phyloP scores from a whole-genome alignment of 2,329 filamentous ascomycete species.

The Claviceps digitariae region DNA sequence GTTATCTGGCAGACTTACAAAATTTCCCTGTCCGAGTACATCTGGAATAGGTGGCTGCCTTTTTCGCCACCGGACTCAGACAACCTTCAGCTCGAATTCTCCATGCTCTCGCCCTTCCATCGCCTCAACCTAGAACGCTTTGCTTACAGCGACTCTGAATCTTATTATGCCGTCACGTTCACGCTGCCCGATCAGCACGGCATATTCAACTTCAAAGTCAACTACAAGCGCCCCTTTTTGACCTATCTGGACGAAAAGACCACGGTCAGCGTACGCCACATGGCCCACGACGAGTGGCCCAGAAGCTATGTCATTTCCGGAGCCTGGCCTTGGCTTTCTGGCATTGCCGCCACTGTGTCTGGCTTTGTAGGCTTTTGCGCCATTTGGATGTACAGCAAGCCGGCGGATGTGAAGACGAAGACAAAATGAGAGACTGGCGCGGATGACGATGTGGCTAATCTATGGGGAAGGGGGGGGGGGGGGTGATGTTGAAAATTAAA shows the following conservation, averaged over 20 bases:
- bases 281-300: slow-evolving; percentile 94
- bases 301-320: slow-evolving; percentile 80
- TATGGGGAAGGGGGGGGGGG: not conserved
- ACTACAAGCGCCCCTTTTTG: slow-evolving; percentile 92
- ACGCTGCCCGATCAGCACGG: slow-evolving; percentile 90
- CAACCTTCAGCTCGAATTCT: slow-evolving; percentile 85
- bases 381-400: slow-evolving; percentile 68
- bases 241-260: slow-evolving; percentile 86
- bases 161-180: slow-evolving; percentile 64
- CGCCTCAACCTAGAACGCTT: slow-evolving; percentile 56
- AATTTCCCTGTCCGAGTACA: slow-evolving; percentile 82
- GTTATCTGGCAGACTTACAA: slow-evolving; percentile 52
- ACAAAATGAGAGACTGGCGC: slow-evolving; percentile 15
- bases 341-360: slow-evolving; percentile 68
- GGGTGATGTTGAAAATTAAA: not conserved
- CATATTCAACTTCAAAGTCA: slow-evolving; percentile 96
- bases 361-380: slow-evolving; percentile 79
- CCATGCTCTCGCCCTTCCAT: slow-evolving; percentile 96
- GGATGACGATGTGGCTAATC: not conserved
- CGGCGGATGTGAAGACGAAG: slow-evolving; percentile 18
- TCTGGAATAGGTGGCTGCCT: slow-evolving; percentile 58
- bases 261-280: slow-evolving; percentile 88
- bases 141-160: slow-evolving; percentile 48
- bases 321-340: slow-evolving; percentile 89
- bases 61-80: slow-evolving; percentile 60